Evolutionary conservation across 108 stramenopile species (phyloP).

Genomic region (Discostella stelligeroides): DNA sequence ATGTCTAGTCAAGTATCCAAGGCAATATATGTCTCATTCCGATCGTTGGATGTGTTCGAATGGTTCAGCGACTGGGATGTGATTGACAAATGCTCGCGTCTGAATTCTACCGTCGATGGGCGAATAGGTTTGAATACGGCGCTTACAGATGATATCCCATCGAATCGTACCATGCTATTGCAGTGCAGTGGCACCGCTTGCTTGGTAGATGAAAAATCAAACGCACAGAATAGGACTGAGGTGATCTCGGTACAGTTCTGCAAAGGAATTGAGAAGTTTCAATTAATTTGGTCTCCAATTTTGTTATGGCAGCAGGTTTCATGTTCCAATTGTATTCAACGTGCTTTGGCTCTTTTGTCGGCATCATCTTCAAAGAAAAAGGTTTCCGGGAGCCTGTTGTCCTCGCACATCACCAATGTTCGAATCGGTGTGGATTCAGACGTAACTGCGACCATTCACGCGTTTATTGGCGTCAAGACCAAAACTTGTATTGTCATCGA

Average conservation of each 20-base stretch:
- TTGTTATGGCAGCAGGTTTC: constrained; percentile 42
- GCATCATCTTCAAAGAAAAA: background rate
- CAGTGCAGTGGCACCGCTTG: constrained; percentile 34
- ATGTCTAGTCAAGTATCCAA: constrained; percentile 24
- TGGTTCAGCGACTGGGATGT: constrained; percentile 2
- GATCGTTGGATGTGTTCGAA: constrained; percentile 29
- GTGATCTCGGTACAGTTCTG: constrained; percentile 31
- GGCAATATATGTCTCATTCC: constrained; percentile 15
- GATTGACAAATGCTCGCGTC: constrained; percentile 7
- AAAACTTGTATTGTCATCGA: constrained; percentile 16
- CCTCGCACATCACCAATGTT: constrained; percentile 22
- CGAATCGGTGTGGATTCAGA: constrained; percentile 29
- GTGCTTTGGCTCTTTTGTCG: constrained; percentile 20
- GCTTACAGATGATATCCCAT: constrained; percentile 14
- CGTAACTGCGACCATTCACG: constrained; percentile 21
- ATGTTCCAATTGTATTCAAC: constrained; percentile 35
- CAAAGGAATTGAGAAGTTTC: constrained; percentile 9
- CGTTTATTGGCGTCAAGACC: constrained; percentile 36
- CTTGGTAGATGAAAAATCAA: constrained; percentile 12
- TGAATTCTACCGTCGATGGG: background rate
- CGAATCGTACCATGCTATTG: constrained; percentile 21
- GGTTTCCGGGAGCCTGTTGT: background rate
- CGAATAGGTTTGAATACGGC: constrained; percentile 23
- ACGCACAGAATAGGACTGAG: constrained; percentile 18
- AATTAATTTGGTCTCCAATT: constrained; percentile 43